A percentile compares a stretch with the other conserved stretches of the same genome.
Evolutionary conservation across 768 basidiomycete species (phyloP).

Genomic region (Termitomyces sp.): DNA sequence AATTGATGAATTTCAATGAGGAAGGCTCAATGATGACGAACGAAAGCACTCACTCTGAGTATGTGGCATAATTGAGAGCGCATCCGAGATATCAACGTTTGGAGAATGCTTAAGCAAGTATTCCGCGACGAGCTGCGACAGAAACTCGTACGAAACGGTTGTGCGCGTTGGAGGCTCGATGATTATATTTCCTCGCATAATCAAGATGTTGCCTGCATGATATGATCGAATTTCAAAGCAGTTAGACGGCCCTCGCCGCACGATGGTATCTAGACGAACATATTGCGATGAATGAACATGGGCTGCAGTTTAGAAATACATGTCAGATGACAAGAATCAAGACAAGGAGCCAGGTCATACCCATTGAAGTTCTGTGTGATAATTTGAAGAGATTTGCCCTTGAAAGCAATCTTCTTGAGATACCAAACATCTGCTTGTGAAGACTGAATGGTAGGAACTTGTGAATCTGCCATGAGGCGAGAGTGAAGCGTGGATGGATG

Average conservation of each 20-base stretch:
- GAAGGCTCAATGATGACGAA: neutral
- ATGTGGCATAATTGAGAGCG: constrained; percentile 70
- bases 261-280: constrained; percentile 43
- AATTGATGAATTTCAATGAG: neutral
- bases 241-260: constrained; percentile 1
- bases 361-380: constrained; percentile 86
- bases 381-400: constrained; percentile 46
- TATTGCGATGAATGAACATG: constrained; percentile 89
- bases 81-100: constrained; percentile 64
- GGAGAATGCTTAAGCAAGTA: constrained; percentile 63
- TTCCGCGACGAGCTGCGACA: constrained; percentile 81
- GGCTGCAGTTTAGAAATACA: constrained; percentile 49
- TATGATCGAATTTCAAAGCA: constrained; percentile 4
- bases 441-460: constrained; percentile 30
- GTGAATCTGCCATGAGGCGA: constrained; percentile 6
- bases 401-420: constrained; percentile 65
- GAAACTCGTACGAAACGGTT: constrained; percentile 79
- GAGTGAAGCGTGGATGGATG: neutral
- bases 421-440: constrained; percentile 70
- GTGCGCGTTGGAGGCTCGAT: constrained; percentile 64
- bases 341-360: constrained; percentile 36
- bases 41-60: constrained; percentile 60
- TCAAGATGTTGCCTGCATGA: constrained; percentile 75
- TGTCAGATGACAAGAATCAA: constrained; percentile 1
- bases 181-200: constrained; percentile 77